Base-by-base conservation (phyloP, 805 yeast genomes). In the Hanseniaspora singularis region DNA sequence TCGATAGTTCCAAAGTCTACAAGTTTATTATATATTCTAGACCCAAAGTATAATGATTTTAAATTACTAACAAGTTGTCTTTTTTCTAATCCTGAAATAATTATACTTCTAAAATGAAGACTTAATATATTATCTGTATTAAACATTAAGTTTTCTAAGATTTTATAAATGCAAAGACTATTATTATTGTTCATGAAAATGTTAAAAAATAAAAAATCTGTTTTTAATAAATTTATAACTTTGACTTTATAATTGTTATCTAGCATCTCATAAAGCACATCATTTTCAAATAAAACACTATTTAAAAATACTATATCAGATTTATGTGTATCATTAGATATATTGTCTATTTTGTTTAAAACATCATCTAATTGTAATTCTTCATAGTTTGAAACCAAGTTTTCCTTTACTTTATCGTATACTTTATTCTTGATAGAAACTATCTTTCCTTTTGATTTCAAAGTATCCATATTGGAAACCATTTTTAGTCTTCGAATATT, bases 21-120 rank as follows among this genome's bases (percentile, higher is more conserved):
- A 22, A 44, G 33, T 4, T 54, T 23, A 50, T 62, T 63, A 37
- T 54, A 60, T 5, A 62, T n/a, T 42, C 52, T 61, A 43, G 65
- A 62, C 0, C 66, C 66, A 52, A 60, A 62, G 24, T 61, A 52
- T 0, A 55, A 12, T 1, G 62, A 39, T 31, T 54, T 56, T 3
- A 61, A 26, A 1, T 14, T 18, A 20, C 28, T 3, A n/a, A 45
- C 24, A 4, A n/a, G 12, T 27, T 16, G 39, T 44, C 27, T 44
- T 31, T 8, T 37, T 16, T 14, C 26, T 8, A 11, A 1, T 2
- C 3, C 18, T 15, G 39, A 22, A 3, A 10, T 6, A 7, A 30
- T 4, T 18, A 44, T 31, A 23, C 24, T 14, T n/a, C 2, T 23
- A 14, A 12, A 37, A 19, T 44, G 48, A 14, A 19, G 23, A 2